These are phyloP conservation scores for Phylloboletellus chloephorus DNA, from an alignment of 1,284 basidiomycete species.

Conservation along the genomic window DNA sequence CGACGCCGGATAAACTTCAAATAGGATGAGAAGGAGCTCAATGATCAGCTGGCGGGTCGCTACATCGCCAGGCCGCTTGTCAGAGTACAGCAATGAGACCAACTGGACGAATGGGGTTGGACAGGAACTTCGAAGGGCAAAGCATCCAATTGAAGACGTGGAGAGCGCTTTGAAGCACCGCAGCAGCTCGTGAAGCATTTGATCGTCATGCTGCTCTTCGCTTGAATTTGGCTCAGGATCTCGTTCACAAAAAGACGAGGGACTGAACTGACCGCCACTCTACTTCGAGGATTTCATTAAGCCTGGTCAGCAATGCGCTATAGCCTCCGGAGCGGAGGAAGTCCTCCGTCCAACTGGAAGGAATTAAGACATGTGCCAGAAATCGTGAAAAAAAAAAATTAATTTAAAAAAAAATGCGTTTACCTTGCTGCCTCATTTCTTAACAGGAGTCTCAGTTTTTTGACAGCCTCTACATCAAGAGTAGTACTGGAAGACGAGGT, in stretches of 20 bases:
- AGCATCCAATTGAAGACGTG: constrained; percentile 81
- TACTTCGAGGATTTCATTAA: constrained; percentile 91
- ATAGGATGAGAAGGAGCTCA: constrained; percentile 77
- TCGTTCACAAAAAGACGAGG: constrained; percentile 3
- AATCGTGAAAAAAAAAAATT: neutral
- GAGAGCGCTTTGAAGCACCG: constrained; percentile 92
- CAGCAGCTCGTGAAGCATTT: constrained; percentile 87
- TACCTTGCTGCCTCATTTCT: constrained; percentile 83
- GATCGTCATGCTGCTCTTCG: constrained; percentile 97
- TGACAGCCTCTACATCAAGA: constrained; percentile 69
- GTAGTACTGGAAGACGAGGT: constrained; percentile 59
- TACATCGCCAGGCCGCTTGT: constrained; percentile 96
- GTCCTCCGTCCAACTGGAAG: constrained; percentile 80
- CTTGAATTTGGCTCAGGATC: constrained; percentile 37
- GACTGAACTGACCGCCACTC: constrained; percentile 80
- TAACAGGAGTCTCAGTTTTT: constrained; percentile 73
- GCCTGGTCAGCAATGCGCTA: constrained; percentile 69
- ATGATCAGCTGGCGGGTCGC: constrained; percentile 85
- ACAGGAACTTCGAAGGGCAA: constrained; percentile 75
- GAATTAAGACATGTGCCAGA: constrained; percentile 10
- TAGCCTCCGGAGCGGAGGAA: constrained; percentile 87
- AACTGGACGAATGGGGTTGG: constrained; percentile 86
- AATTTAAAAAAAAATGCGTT: too few species aligned
- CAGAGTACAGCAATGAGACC: constrained; percentile 82
- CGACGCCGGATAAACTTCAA: constrained; percentile 74